phyloP scores from a whole-genome alignment of 1,139 yeast genomes.

The Blastobotrys serpentis region DNA sequence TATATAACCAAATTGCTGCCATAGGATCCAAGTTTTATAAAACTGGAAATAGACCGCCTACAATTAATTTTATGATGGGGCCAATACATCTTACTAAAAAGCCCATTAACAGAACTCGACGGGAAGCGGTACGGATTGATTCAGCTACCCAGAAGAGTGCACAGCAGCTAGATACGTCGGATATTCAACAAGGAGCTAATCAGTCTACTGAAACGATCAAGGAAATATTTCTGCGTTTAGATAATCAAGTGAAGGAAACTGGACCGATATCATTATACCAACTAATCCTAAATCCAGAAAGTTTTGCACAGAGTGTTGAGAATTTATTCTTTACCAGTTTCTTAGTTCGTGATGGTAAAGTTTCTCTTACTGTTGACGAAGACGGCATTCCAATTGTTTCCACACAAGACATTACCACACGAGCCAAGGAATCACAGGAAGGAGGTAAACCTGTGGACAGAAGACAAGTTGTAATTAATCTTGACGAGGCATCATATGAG shows the following conservation, averaged over 20 bases:
- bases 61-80: slow-evolving; percentile 65
- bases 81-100: slow-evolving; percentile 66
- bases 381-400: slow-evolving; percentile 51
- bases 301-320: slow-evolving; percentile 79
- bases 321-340: slow-evolving; percentile 81
- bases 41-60: slow-evolving; percentile 49
- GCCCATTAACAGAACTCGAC: slow-evolving; percentile 25
- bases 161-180: slow-evolving; percentile 50
- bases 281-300: slow-evolving; percentile 69
- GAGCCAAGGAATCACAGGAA: slow-evolving; percentile 28
- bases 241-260: slow-evolving; percentile 59
- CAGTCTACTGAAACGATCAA: slow-evolving; percentile 20
- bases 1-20: slow-evolving; percentile 26
- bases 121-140: slow-evolving; percentile 18
- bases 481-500: slow-evolving; percentile 67
- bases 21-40: slow-evolving; percentile 56
- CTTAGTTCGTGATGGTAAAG: slow-evolving; percentile 67
- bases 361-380: slow-evolving; percentile 48
- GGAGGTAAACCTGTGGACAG: slow-evolving; percentile 32
- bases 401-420: slow-evolving; percentile 26
- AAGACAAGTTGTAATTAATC: slow-evolving; percentile 29
- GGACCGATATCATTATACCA: slow-evolving; percentile 53
- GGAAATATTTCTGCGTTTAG: slow-evolving; percentile 25
- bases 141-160: slow-evolving; percentile 51
- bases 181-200: slow-evolving; percentile 41